A percentile compares a stretch with the other conserved stretches of the same genome.
Evolutionary conservation across 352 stramenopile genomes (phyloP).

Genomic region (Vaucheria bursata): DNA sequence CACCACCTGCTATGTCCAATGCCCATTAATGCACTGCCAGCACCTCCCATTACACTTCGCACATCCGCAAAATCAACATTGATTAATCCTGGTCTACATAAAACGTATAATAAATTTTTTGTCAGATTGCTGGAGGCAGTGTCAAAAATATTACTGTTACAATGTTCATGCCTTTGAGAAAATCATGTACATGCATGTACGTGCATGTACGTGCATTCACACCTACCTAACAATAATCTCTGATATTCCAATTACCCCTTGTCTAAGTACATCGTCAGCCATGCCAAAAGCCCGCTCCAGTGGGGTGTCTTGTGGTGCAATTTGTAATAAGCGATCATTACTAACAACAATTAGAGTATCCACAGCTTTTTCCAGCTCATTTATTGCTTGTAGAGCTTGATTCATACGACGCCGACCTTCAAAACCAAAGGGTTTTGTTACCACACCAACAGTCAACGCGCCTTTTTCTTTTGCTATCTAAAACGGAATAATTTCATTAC

Average conservation of each 20-base stretch:
- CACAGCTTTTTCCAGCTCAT: constrained; percentile 73
- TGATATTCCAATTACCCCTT: neutral
- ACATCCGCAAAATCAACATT: constrained; percentile 96
- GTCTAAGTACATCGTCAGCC: constrained; percentile 23
- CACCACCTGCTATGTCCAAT: constrained; percentile 61
- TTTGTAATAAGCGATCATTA: constrained; percentile 83
- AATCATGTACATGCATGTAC: neutral
- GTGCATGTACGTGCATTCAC: neutral
- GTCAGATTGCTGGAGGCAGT: neutral
- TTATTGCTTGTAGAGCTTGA: constrained; percentile 62
- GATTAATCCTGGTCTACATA: constrained; percentile 85
- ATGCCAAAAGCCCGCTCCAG: constrained; percentile 61
- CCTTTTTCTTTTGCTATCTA: constrained; percentile 53
- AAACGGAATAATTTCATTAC: no score
- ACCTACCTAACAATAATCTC: neutral
- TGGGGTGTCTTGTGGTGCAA: constrained; percentile 64
- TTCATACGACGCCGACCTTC: constrained; percentile 84
- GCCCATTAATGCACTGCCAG: constrained; percentile 87
- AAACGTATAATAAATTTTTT: no score
- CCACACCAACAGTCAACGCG: constrained; percentile 85
- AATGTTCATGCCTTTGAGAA: neutral
- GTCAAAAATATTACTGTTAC: neutral
- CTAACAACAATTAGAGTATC: constrained; percentile 94
- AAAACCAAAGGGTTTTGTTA: constrained; percentile 90
- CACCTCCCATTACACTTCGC: constrained; percentile 79